Evolutionary conservation across 2,329 filamentous ascomycete genomes (phyloP).

Genomic region (Fusarium burgessii): DNA sequence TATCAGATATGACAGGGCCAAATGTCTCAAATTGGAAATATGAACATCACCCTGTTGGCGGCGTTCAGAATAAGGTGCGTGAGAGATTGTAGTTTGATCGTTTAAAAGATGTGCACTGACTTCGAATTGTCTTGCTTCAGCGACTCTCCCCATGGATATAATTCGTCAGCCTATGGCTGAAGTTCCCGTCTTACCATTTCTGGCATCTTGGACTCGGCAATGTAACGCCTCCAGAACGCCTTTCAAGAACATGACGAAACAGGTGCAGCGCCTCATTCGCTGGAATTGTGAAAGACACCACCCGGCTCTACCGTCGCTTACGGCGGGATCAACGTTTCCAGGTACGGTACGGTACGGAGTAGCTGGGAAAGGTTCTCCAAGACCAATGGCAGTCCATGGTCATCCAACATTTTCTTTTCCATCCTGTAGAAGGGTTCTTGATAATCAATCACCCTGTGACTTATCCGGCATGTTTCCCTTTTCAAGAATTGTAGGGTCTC

Average conservation of each 20-base stretch:
- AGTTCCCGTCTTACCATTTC: conserved; percentile 9
- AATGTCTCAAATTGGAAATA: conserved; percentile 6
- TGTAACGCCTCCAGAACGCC: conserved; percentile 23
- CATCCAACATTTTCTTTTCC: conserved; percentile 20
- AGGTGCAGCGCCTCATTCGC: conserved; percentile 22
- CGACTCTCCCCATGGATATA: conserved; percentile 1
- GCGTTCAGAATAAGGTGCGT: not conserved
- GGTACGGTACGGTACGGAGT: conserved; percentile 16
- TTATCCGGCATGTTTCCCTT: not conserved
- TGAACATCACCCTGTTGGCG: conserved; percentile 8
- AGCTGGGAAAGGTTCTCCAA: conserved; percentile 8
- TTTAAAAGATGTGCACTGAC: not conserved
- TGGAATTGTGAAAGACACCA: conserved; percentile 12
- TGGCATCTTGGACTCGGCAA: conserved; percentile 13
- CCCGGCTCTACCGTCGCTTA: conserved; percentile 42
- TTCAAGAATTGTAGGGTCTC: not conserved
- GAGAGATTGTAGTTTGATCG: not conserved
- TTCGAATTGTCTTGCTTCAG: conserved; percentile 1
- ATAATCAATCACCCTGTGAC: conserved; percentile 7
- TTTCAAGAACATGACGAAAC: conserved; percentile 40
- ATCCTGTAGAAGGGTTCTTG: conserved; percentile 11
- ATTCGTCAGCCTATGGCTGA: conserved; percentile 11
- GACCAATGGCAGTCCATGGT: conserved; percentile 13
- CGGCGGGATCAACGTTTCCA: conserved; percentile 42
- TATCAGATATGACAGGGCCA: conserved; percentile 30